A percentile compares a stretch with the other conserved stretches of the same genome.
Evolutionary conservation across 2,329 filamentous ascomycete species (phyloP).

Genomic region (Purpureocillium lavendulum): DNA sequence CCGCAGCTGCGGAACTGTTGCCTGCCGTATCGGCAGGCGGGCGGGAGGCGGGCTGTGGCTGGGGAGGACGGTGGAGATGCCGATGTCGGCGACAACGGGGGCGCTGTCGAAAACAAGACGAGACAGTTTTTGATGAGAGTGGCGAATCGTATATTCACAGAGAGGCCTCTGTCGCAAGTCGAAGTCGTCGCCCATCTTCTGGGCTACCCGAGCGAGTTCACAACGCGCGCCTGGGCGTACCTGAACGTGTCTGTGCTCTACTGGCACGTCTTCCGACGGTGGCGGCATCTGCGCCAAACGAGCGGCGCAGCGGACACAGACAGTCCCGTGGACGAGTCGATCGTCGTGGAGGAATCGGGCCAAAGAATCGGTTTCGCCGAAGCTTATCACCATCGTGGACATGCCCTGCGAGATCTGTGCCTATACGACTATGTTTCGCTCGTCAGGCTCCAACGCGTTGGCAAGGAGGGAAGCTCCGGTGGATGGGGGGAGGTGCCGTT

Average conservation of each 20-base stretch:
- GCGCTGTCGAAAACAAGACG: background rate
- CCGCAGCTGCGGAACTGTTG: background rate
- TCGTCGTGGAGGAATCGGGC: no score
- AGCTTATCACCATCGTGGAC: constrained; percentile 3
- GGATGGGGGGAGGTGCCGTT: background rate
- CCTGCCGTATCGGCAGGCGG: no score
- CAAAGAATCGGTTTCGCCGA: constrained; percentile 2
- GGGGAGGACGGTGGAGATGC: no score
- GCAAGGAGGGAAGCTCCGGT: background rate
- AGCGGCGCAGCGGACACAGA: background rate
- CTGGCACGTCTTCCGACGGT: constrained; percentile 4
- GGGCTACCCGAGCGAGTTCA: constrained; percentile 5
- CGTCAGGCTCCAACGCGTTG: background rate
- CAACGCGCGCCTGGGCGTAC: constrained; percentile 3
- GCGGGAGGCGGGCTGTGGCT: no score
- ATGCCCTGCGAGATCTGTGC: background rate
- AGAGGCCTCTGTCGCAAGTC: constrained; percentile 5
- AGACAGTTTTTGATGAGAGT: constrained; percentile 5
- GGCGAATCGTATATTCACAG: constrained; percentile 7
- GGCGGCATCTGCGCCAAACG: constrained; percentile 1
- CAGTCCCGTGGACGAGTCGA: background rate
- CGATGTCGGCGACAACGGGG: no score
- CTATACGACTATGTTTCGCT: constrained; percentile 6
- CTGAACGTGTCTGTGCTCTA: constrained; percentile 3
- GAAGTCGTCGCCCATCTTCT: constrained; percentile 5